Evolutionary conservation across 495 filamentous ascomycete genomes (phyloP).

Genomic region (Astrocystis sublimbata): DNA sequence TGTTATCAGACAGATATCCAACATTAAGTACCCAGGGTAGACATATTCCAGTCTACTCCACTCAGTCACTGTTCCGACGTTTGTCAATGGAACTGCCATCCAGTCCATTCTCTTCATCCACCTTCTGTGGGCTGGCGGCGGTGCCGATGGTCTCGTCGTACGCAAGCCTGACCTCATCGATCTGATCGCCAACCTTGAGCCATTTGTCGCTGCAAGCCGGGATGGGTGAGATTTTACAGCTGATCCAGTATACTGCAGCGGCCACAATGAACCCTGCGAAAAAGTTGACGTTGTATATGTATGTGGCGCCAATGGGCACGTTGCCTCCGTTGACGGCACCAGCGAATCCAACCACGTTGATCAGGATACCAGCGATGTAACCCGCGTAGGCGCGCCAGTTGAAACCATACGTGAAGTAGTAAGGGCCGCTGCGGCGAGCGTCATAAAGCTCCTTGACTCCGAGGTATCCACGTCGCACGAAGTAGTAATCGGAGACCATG

Average conservation of each 20-base stretch:
- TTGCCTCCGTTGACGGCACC: conserved; percentile 67
- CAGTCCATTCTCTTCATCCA: conserved; percentile 8
- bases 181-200: conserved; percentile 78
- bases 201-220: conserved; percentile 73
- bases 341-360: conserved; percentile 92
- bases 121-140: neutral
- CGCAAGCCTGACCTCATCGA: conserved; percentile 51
- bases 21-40: too few relatives aligned
- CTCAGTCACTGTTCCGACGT: conserved; percentile 1
- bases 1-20: too few relatives aligned
- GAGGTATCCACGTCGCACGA: conserved; percentile 81
- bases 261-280: conserved; percentile 82
- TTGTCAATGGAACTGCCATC: neutral
- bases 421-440: conserved; percentile 63
- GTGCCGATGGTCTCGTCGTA: conserved; percentile 36
- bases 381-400: conserved; percentile 82
- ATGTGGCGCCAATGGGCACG: conserved; percentile 74
- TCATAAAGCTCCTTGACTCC: conserved; percentile 80
- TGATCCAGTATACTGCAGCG: conserved; percentile 61
- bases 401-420: conserved; percentile 73
- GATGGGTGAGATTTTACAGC: conserved; percentile 70
- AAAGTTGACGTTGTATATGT: conserved; percentile 90
- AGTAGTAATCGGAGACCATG: conserved; percentile 87
- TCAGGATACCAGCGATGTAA: conserved; percentile 81
- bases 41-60: neutral